Evolutionary conservation across 129 eudicot genomes (phyloP).

Genomic region (Ambrosia artemisiifolia): DNA sequence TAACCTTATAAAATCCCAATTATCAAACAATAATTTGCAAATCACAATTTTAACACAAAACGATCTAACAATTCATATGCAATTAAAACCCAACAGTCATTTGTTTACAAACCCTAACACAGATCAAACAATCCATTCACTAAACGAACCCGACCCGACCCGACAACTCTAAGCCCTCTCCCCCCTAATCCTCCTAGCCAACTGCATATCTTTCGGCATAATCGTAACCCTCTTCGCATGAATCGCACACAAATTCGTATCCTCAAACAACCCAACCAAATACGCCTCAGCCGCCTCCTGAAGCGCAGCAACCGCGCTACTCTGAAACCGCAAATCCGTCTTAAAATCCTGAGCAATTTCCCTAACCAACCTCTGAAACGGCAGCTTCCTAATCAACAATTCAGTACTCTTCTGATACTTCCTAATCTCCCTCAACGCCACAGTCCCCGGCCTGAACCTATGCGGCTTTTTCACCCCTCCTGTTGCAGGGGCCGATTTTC

Average conservation of each 20-base stretch:
- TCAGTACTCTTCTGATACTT: not conserved
- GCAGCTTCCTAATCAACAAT: not conserved
- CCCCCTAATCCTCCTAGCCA: not conserved
- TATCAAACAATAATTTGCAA: too few relatives aligned
- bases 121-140: not conserved
- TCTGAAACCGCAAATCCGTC: not conserved
- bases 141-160: too few relatives aligned
- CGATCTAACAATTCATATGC: too few relatives aligned
- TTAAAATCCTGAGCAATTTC: constrained; percentile 2
- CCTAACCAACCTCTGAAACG: not conserved
- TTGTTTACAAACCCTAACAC: not conserved
- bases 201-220: not conserved
- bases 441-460: not conserved
- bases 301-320: not conserved
- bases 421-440: not conserved
- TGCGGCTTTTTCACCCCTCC: not conserved
- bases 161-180: not conserved
- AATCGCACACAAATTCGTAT: not conserved
- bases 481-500: not conserved
- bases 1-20: too few relatives aligned
- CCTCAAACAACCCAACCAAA: not conserved
- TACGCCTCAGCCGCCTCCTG: not conserved
- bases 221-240: not conserved
- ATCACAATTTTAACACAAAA: too few relatives aligned
- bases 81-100: not conserved